Conservation (phyloP, 2,329 filamentous ascomycete genomes). For the Byssoonygena ceratinophila region DNA sequence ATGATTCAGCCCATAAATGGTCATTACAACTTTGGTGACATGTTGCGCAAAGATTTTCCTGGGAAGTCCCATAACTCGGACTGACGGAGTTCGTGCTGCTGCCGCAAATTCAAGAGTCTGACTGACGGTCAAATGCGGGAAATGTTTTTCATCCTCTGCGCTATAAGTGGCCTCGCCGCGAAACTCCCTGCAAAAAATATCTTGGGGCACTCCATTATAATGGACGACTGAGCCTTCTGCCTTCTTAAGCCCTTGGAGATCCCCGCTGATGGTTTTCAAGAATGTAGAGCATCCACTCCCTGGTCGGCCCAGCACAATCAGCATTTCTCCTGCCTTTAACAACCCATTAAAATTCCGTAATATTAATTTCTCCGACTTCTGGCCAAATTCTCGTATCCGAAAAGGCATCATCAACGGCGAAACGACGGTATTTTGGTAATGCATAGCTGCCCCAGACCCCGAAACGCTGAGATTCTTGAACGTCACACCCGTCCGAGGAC, state of each 20-base stretch:
- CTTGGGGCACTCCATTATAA: conserved; percentile 56
- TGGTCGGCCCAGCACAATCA: conserved; percentile 34
- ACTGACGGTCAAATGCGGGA: conserved; percentile 48
- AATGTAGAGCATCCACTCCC: conserved; percentile 61
- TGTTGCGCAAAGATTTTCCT: conserved; percentile 37
- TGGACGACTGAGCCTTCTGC: conserved; percentile 63
- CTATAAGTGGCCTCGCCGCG: conserved; percentile 34
- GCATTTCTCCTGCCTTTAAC: conserved; percentile 41
- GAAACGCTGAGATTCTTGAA: conserved; percentile 57
- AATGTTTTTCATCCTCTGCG: conserved; percentile 40
- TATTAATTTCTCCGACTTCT: conserved; percentile 46
- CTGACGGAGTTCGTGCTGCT: conserved; percentile 40
- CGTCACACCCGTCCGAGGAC: conserved; percentile 48
- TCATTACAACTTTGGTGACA: conserved; percentile 34
- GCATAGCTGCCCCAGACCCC: conserved; percentile 55
- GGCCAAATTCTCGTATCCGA: conserved; percentile 45
- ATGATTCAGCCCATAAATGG: conserved; percentile 33
- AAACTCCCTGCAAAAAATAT: conserved; percentile 59
- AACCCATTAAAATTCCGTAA: conserved; percentile 45
- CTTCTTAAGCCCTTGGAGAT: conserved; percentile 67
- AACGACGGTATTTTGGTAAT: conserved; percentile 57
- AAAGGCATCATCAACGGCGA: conserved; percentile 50
- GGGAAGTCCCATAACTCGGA: conserved; percentile 32
- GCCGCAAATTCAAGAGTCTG: conserved; percentile 49
- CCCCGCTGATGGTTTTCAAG: conserved; percentile 71